Evolutionary conservation across 768 basidiomycete species (phyloP).

Genomic region (Tricholomella constricta): DNA sequence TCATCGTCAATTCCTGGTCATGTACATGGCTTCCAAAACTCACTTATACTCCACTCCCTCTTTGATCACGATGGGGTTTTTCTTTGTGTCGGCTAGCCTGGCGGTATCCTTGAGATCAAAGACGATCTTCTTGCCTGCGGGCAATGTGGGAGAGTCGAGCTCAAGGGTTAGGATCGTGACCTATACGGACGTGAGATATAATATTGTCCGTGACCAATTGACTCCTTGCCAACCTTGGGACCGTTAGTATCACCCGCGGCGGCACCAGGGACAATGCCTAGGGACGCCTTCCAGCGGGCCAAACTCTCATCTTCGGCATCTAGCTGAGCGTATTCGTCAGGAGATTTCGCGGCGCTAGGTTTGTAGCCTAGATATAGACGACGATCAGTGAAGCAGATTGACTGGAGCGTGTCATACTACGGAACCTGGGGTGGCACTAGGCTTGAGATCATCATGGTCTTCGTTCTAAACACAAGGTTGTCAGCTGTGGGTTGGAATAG

Average conservation of each 20-base stretch:
- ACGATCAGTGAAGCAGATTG: conserved; percentile 9
- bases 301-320: conserved; percentile 93
- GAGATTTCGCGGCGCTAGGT: conserved; percentile 61
- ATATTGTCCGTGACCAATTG: background rate
- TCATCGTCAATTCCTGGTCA: conserved; percentile 7
- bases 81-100: conserved; percentile 59
- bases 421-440: conserved; percentile 68
- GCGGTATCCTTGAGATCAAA: conserved; percentile 64
- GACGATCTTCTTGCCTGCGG: conserved; percentile 55
- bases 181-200: conserved; percentile 40
- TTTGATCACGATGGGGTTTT: conserved; percentile 77
- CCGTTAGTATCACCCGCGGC: conserved; percentile 39
- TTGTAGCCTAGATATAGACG: conserved; percentile 64
- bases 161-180: conserved; percentile 76
- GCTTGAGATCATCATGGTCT: conserved; percentile 71
- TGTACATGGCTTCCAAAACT: conserved; percentile 18
- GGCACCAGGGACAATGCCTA: conserved; percentile 73
- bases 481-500: conserved; percentile 1
- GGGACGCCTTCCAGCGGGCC: conserved; percentile 92
- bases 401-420: conserved; percentile 5
- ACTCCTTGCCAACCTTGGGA: conserved; percentile 59
- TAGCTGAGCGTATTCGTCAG: conserved; percentile 82
- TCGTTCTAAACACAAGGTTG: conserved; percentile 40
- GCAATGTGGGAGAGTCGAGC: conserved; percentile 76
- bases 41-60: conserved; percentile 91